Conservation (phyloP, 768 basidiomycete genomes). For the Pulveroboletus frians region DNA sequence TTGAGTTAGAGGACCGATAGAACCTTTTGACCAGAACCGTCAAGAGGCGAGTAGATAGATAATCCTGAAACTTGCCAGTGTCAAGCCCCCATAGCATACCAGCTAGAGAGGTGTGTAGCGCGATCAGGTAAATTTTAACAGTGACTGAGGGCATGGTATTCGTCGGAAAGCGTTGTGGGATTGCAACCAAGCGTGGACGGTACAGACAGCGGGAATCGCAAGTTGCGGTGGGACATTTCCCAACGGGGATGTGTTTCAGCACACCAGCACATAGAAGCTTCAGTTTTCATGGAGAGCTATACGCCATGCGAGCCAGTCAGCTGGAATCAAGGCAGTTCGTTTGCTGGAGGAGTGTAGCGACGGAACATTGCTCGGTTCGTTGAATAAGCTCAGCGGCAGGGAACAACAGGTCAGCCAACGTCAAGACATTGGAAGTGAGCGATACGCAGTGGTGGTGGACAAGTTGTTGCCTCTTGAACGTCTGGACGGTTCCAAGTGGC, state of each 20-base stretch:
- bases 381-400: neutral
- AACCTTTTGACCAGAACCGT: slow-evolving; percentile 13
- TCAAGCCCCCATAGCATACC: slow-evolving; percentile 32
- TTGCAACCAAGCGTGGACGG: neutral
- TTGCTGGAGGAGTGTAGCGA: neutral
- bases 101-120: slow-evolving; percentile 22
- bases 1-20: slow-evolving; percentile 42
- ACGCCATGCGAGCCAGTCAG: too few relatives aligned
- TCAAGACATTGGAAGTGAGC: neutral
- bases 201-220: too few relatives aligned
- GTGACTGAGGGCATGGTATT: slow-evolving; percentile 12
- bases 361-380: neutral
- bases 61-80: slow-evolving; percentile 16
- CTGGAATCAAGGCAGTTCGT: neutral
- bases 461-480: neutral
- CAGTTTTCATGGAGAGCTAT: neutral
- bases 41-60: neutral
- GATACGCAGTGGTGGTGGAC: neutral
- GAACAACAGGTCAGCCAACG: neutral
- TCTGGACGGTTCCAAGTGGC: too few relatives aligned
- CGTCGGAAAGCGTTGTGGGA: neutral
- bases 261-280: neutral
- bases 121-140: slow-evolving; percentile 24
- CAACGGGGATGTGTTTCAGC: neutral
- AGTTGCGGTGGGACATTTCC: neutral